Evolutionary conservation across 495 filamentous ascomycete species (phyloP).

Genomic region (Aspergillus mulundensis): DNA sequence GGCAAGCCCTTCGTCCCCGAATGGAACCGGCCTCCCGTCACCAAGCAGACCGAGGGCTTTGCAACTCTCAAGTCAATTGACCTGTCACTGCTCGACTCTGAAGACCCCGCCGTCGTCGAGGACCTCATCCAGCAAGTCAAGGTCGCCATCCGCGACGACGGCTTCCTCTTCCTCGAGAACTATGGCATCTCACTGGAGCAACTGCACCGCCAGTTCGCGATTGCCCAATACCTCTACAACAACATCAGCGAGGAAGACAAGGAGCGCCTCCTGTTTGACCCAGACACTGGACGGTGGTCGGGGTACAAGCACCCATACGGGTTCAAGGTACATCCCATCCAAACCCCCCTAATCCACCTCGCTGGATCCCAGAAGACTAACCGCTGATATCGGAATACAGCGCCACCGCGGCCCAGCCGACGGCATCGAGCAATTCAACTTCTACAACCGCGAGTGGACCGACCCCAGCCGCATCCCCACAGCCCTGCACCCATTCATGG

Average conservation of each 20-base stretch:
- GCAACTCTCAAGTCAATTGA: constrained; percentile 40
- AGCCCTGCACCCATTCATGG: constrained; percentile 43
- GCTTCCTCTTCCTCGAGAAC: constrained; percentile 44
- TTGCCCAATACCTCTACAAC: constrained; percentile 42
- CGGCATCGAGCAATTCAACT: constrained; percentile 49
- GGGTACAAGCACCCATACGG: constrained; percentile 42
- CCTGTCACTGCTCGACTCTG: constrained; percentile 31
- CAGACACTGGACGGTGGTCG: constrained; percentile 35
- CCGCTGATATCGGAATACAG: constrained; percentile 10
- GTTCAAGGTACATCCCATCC: constrained; percentile 28
- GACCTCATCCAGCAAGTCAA: constrained; percentile 22
- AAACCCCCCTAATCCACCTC: too few species aligned
- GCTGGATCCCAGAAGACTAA: background rate
- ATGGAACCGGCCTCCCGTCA: constrained; percentile 40
- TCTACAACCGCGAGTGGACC: constrained; percentile 38
- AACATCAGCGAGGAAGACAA: constrained; percentile 46
- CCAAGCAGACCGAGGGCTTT: constrained; percentile 34
- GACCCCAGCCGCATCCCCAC: constrained; percentile 30
- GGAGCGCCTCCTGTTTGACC: constrained; percentile 36
- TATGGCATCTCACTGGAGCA: constrained; percentile 46
- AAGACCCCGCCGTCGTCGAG: constrained; percentile 34
- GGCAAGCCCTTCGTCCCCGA: constrained; percentile 39
- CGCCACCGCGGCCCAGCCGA: constrained; percentile 31
- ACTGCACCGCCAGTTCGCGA: constrained; percentile 42
- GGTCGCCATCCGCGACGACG: constrained; percentile 39